phyloP scores from a whole-genome alignment of 2,329 filamentous ascomycete species.

The Aspergillus calidoustus region DNA sequence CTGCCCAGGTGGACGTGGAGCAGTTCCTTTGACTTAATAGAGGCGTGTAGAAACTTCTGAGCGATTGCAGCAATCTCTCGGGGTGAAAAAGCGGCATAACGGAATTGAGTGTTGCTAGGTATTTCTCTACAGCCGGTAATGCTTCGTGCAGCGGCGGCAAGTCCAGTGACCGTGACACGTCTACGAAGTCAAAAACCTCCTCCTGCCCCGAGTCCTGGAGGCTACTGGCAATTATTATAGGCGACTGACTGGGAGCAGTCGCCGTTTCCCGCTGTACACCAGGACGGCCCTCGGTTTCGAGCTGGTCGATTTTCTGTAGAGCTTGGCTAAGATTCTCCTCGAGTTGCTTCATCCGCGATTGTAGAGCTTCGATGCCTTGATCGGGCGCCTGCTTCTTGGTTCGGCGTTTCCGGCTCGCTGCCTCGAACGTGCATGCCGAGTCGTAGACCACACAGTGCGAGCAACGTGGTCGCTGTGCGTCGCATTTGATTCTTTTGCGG shows the following conservation, averaged over 20 bases:
- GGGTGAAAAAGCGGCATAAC: not conserved
- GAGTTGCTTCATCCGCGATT: not conserved
- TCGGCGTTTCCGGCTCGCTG: not conserved
- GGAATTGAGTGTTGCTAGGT: not conserved
- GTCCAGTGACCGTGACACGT: not conserved
- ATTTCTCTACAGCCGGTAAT: not conserved
- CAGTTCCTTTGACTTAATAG: not conserved
- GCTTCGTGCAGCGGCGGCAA: not conserved
- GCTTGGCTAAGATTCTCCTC: not conserved
- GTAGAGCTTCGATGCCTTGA: not conserved
- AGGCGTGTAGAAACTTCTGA: not conserved
- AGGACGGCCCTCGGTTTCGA: not conserved
- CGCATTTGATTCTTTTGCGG: slow-evolving; percentile 6
- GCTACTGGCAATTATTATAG: not conserved
- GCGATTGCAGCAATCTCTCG: not conserved
- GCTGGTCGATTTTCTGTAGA: not conserved
- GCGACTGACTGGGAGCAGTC: not conserved
- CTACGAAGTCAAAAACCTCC: not conserved
- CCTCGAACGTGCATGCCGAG: not conserved
- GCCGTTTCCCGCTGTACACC: not conserved
- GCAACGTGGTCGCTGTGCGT: slow-evolving; percentile 1
- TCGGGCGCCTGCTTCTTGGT: not conserved
- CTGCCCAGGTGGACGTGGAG: not conserved
- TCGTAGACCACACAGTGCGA: slow-evolving; percentile 1
- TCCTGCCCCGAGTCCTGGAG: not conserved